phyloP scores from a whole-genome alignment of 495 filamentous ascomycete genomes.

The Hypomontagnella monticulosa region DNA sequence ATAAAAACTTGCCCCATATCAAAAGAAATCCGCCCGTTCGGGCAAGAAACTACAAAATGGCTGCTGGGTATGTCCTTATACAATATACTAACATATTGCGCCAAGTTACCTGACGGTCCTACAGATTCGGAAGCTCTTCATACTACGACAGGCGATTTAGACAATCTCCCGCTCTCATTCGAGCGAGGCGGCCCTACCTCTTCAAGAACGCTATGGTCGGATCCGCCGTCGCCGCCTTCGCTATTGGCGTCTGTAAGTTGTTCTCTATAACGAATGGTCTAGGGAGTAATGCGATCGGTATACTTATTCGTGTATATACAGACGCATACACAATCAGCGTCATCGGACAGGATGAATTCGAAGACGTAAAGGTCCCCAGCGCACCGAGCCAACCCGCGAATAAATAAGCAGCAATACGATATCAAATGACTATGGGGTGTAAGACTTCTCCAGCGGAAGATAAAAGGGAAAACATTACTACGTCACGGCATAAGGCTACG shows the following conservation, averaged over 20 bases:
- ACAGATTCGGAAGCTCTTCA: constrained; percentile 59
- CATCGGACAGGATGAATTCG: constrained; percentile 97
- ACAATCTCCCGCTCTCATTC: constrained; percentile 83
- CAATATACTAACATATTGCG: background rate
- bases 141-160: constrained; percentile 90
- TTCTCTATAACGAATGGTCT: background rate
- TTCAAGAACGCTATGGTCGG: constrained; percentile 87
- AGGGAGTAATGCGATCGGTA: background rate
- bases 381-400: constrained; percentile 61
- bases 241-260: constrained; percentile 81
- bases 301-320: constrained; percentile 48
- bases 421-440: background rate
- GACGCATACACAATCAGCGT: constrained; percentile 88
- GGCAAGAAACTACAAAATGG: constrained; percentile 39
- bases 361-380: constrained; percentile 89
- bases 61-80: constrained; percentile 32
- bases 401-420: constrained; percentile 37
- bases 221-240: constrained; percentile 71
- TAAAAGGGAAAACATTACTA: background rate
- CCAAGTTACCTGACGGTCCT: constrained; percentile 9
- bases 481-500: background rate
- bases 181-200: constrained; percentile 90
- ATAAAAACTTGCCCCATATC: constrained; percentile 14
- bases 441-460: background rate
- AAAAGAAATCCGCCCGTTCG: constrained; percentile 22